Evolutionary conservation across 805 yeast genomes (phyloP).

Genomic region (Pichia exigua): DNA sequence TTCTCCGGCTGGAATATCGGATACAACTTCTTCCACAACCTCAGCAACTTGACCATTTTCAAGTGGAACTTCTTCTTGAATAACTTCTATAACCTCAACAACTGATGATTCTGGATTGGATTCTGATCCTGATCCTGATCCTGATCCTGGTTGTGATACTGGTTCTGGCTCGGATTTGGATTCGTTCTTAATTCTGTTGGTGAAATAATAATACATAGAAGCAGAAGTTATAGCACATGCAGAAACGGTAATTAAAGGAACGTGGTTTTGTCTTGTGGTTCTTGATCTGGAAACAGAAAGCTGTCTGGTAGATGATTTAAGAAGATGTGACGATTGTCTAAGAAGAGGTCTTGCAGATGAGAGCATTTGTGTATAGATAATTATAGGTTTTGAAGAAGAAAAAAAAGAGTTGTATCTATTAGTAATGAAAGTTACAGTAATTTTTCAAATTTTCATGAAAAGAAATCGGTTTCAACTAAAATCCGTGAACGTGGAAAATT

Average conservation of each 20-base stretch:
- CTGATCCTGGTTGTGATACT: constrained; percentile 9
- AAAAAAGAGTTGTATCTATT: not conserved
- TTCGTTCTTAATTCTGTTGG: constrained; percentile 11
- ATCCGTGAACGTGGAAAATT: not conserved
- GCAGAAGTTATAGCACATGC: constrained; percentile 15
- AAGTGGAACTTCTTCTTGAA: constrained; percentile 6
- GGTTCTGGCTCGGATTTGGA: not conserved
- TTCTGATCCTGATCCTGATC: not conserved
- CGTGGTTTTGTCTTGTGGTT: not conserved
- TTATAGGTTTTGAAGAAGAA: not conserved
- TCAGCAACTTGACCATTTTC: not conserved
- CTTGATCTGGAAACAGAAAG: not conserved
- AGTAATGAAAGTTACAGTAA: not conserved
- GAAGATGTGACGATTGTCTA: not conserved
- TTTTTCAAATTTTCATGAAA: not conserved
- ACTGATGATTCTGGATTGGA: not conserved
- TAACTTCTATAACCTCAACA: constrained; percentile 16
- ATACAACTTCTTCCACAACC: constrained; percentile 3
- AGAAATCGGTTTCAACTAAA: not conserved
- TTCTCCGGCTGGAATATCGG: constrained; percentile 12
- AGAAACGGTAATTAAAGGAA: constrained; percentile 9
- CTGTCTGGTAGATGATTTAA: not conserved
- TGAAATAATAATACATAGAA: constrained; percentile 11
- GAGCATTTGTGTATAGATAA: not conserved
- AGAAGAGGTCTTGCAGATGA: not conserved